Conservation (phyloP, 768 basidiomycete species). For the Leccinum subgranulosum region DNA sequence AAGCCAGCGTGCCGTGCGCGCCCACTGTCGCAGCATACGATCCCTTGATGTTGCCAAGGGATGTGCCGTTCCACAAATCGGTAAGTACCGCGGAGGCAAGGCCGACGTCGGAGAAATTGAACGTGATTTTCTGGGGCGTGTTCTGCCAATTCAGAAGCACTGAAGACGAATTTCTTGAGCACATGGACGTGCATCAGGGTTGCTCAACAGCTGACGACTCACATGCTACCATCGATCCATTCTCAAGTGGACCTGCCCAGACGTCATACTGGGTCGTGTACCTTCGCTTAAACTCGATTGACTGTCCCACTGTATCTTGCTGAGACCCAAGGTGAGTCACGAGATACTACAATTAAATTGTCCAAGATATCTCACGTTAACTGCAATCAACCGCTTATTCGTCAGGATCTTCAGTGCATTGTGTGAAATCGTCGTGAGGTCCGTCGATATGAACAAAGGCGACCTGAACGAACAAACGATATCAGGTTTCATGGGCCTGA, state of each 20-base stretch:
- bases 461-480: not conserved
- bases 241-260: slow-evolving; percentile 7
- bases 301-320: slow-evolving; percentile 10
- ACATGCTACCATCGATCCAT: slow-evolving; percentile 10
- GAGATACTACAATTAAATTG: not conserved
- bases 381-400: slow-evolving; percentile 3
- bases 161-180: not conserved
- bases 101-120: slow-evolving; percentile 5
- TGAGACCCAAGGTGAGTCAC: not conserved
- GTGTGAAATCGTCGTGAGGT: slow-evolving; percentile 4
- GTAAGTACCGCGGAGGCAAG: slow-evolving; percentile 3
- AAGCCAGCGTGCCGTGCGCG: slow-evolving; percentile 7
- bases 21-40: not conserved
- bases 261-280: slow-evolving; percentile 11
- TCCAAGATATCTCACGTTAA: slow-evolving; percentile 3
- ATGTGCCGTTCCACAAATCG: slow-evolving; percentile 4
- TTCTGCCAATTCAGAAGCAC: slow-evolving; percentile 10
- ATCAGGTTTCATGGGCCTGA: not conserved
- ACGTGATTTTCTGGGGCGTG: not conserved
- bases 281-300: slow-evolving; percentile 5
- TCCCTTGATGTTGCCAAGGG: not conserved
- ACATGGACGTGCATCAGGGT: not conserved
- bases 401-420: slow-evolving; percentile 4
- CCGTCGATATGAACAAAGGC: slow-evolving; percentile 14
- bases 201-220: not conserved